Base-by-base conservation (phyloP, 257 asterid genomes). In the Solanum ahanhuiri region DNA sequence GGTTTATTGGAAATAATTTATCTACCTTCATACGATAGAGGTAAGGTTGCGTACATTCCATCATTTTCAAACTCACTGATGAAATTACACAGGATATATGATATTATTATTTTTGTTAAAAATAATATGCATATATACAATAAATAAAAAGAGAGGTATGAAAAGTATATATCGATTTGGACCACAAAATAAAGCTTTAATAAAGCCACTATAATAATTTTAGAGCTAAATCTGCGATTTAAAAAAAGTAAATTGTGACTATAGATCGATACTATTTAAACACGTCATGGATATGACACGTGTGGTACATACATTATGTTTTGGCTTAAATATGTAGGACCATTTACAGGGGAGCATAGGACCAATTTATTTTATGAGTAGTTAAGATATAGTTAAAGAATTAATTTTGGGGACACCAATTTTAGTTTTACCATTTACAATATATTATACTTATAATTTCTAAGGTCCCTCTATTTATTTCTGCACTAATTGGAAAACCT, bases 71-170 rank as follows among this genome's bases (percentile, higher is more conserved):
- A 63, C 2, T 1, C 7, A 63, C 7, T 4, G 12, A n/a, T 25
- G 2, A 11, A 66, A 12, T 66, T 25, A 66, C 0, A 66, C 8
- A 0, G 0, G 0, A 25, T 25, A 66, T 12, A 66, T 25, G 3
- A 25, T 64, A 23, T 9, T 63, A 0, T 4, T 60, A n/a, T 60
- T 60, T 1, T 60, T 22, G 1, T 69, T 25, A 75, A 75, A 73
- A 37, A 75, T 73, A 73, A 37, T 37, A 37, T 35, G 11, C 6
- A 34, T 20, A 20, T 72, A 72, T 34, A 72, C 37, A 35, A 54
- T 20, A 28, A 73, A 35, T 37, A 37, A 28, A 7, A 10, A 73
- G 10, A 73, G 12, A 37, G 4, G 25, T 23, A 41, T 12, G 41
- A 12, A 31, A 35, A 73, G 25, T 31, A 17, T 70, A 33, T 30